Evolutionary conservation across 306 rosid genomes (phyloP), one percentile per base, ranked within the genome.

Genomic region (Gynostemma pentaphyllum): DNA sequence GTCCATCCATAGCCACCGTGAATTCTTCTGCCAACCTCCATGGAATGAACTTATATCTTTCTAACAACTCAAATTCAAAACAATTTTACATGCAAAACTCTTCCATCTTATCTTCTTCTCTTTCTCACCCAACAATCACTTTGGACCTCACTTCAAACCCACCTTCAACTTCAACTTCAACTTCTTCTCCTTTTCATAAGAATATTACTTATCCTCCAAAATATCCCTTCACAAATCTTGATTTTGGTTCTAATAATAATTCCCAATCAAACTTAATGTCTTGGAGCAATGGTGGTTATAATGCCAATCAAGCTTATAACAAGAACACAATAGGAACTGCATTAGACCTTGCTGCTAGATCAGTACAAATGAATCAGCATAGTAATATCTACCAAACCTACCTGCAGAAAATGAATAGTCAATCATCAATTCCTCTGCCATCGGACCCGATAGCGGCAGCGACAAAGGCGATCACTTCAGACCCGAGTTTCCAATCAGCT

Each of bases 401-500:
- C 75, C 42, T 78, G 73, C 94, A 79, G 47, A 83, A 72, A 34
- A 74, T 68, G 41, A 26, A 32, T 8, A 46, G n/a, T n/a, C n/a
- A n/a, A 54, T 48, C 60, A 15, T 62, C 64, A 10, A 47, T 1
- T 54, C 61, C 48, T 37, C 57, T 61, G 9, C 78, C 65, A 36
- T 76, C 77, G 14, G 82, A 86, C 14, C 60, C 84, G 11, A 79
- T 94, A 54, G 85, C 99, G 1, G 99, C 99, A 4, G 97, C 99
- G 36, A 88, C 99, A 3, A 84, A 86, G 80, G 94, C 80, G 3
- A 94, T 88, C 62, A 86, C 97, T 0, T 69, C 86, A 0, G 94
- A 94, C 75, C 99, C 99, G 0, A 78, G 62, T 36, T 94, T 94
- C 73, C 99, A 88, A 45, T 88, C 97, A 0, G 99, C 87, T 19